Conservation (phyloP, 441 rosid genomes). For the Gossypium aridum region DNA sequence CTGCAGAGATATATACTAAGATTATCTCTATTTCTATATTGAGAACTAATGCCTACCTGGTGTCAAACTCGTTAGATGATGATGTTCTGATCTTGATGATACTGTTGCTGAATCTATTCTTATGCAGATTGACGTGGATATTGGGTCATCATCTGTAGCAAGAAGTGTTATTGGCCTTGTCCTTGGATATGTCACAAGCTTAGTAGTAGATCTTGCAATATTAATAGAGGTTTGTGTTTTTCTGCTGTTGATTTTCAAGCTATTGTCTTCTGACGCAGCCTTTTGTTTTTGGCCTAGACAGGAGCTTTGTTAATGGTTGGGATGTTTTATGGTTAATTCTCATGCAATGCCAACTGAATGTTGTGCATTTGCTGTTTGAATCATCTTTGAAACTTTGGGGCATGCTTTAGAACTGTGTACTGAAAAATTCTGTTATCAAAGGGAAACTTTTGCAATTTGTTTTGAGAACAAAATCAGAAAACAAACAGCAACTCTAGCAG, state of each 20-base stretch:
- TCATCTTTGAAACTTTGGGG: not conserved
- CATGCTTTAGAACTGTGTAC: constrained; percentile 3
- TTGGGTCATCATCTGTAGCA: constrained; percentile 98
- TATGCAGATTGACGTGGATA: constrained; percentile 91
- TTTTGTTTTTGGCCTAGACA: not conserved
- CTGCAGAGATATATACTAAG: not conserved
- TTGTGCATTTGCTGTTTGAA: constrained; percentile 2
- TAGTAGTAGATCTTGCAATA: constrained; percentile 94
- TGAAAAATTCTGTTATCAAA: not conserved
- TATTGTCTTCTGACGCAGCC: not conserved
- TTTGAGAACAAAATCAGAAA: constrained; percentile 1
- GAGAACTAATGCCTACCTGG: not conserved
- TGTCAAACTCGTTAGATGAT: not conserved
- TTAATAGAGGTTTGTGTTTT: constrained; percentile 71
- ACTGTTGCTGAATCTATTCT: constrained; percentile 2
- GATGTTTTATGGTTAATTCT: not conserved
- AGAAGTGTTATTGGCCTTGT: constrained; percentile 89
- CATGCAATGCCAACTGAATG: not conserved
- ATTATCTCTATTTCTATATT: not conserved
- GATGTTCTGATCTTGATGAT: not conserved
- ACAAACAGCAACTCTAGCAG: not conserved
- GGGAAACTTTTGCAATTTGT: not conserved
- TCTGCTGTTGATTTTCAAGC: not conserved
- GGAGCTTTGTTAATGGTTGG: not conserved
- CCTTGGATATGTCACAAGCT: constrained; percentile 91